Conservation (phyloP, 345 rosid species). For the Fremontodendron californicum region DNA sequence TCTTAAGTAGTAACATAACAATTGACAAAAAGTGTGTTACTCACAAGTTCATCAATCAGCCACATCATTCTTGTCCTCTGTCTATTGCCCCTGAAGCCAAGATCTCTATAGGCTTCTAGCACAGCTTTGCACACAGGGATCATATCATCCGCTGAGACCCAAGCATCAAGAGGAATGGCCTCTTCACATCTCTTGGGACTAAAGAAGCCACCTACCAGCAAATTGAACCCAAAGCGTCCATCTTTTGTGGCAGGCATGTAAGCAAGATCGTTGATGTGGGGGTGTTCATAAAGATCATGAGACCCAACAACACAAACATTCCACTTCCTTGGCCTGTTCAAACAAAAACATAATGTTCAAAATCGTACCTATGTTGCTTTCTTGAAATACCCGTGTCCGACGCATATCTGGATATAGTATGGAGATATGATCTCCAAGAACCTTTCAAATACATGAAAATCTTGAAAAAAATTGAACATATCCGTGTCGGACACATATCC, state of each 20-base stretch:
- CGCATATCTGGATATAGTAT: too few species aligned
- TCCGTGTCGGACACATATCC: too few species aligned
- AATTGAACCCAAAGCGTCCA: constrained; percentile 76
- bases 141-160: constrained; percentile 83
- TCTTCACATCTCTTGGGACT: constrained; percentile 86
- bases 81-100: constrained; percentile 80
- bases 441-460: too few species aligned
- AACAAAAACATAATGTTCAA: background rate
- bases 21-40: constrained; percentile 13
- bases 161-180: constrained; percentile 91
- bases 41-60: constrained; percentile 91
- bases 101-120: constrained; percentile 83
- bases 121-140: constrained; percentile 71
- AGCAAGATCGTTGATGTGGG: constrained; percentile 94
- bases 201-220: constrained; percentile 94
- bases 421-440: too few species aligned
- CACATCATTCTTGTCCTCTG: constrained; percentile 99
- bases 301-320: constrained; percentile 91
- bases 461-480: too few species aligned
- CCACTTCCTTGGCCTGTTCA: constrained; percentile 92
- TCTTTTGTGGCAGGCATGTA: constrained; percentile 89
- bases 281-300: constrained; percentile 95
- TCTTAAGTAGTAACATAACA: background rate
- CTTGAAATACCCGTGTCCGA: too few species aligned
- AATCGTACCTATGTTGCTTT: too few species aligned